These are phyloP conservation scores for Bathelium albidoporum DNA, from an alignment of 495 filamentous ascomycete genomes.

Conservation along the genomic window DNA sequence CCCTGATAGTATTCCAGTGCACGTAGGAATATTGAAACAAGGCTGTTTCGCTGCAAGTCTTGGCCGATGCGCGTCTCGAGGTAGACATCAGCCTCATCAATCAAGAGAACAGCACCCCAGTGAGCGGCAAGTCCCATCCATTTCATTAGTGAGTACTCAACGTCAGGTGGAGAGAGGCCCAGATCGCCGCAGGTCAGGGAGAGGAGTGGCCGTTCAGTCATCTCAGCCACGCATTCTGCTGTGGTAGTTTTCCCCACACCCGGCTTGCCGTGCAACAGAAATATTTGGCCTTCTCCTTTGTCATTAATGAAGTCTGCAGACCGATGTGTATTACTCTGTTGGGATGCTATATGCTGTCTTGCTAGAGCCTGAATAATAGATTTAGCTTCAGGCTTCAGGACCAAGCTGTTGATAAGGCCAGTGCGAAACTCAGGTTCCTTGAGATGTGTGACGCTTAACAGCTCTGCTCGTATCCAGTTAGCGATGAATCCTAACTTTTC, in stretches of 20 bases:
- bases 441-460: not conserved
- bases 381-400: not conserved
- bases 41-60: conserved; percentile 14
- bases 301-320: not conserved
- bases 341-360: not conserved
- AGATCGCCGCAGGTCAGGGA: conserved; percentile 1
- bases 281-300: conserved; percentile 7
- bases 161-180: not conserved
- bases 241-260: conserved; percentile 8
- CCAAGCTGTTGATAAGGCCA: not conserved
- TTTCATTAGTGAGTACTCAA: not conserved
- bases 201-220: conserved; percentile 1
- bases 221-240: conserved; percentile 8
- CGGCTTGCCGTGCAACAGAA: conserved; percentile 9
- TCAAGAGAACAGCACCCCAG: conserved; percentile 14
- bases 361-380: not conserved
- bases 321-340: not conserved
- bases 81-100: conserved; percentile 17
- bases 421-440: not conserved
- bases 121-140: not conserved
- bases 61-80: conserved; percentile 13
- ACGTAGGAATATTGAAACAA: conserved; percentile 1
- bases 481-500: not conserved
- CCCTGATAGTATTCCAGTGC: conserved; percentile 45
- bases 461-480: not conserved